A percentile compares a stretch with the other conserved stretches of the same genome.
phyloP scores from a whole-genome alignment of 176 grass and related monocot genomes.

The Melocanna baccifera region DNA sequence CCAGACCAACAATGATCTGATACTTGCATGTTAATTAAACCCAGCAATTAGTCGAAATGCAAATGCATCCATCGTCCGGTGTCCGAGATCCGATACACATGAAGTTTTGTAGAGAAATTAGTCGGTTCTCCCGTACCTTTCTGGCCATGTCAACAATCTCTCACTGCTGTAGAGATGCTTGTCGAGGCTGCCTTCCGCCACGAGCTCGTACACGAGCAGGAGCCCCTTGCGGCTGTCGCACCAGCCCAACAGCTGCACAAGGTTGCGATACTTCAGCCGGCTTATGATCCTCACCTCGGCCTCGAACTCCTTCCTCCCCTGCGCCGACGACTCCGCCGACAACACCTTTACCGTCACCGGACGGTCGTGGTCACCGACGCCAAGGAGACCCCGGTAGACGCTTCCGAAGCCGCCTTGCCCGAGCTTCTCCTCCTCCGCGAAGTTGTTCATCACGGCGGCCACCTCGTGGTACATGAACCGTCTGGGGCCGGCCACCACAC shows the following conservation, averaged over 20 bases:
- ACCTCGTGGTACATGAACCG: too few relatives aligned
- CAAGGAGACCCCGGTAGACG: too few relatives aligned
- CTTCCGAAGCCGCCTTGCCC: too few relatives aligned
- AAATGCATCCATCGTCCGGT: too few relatives aligned
- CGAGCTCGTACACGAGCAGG: conserved; percentile 9
- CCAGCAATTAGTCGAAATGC: too few relatives aligned
- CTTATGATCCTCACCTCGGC: too few relatives aligned
- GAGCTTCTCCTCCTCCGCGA: too few relatives aligned
- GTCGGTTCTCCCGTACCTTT: background rate
- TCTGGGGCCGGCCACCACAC: background rate
- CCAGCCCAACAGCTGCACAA: conserved; percentile 36
- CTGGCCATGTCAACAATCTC: background rate
- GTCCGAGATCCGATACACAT: too few relatives aligned
- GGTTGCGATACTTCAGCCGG: conserved; percentile 31
- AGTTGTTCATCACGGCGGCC: too few relatives aligned
- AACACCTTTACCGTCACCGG: background rate
- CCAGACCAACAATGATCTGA: background rate
- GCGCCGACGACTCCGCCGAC: too few relatives aligned
- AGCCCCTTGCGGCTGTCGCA: background rate
- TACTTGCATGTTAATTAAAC: background rate
- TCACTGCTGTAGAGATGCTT: background rate
- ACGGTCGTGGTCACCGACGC: background rate
- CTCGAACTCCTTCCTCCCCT: too few relatives aligned
- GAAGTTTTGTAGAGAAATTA: background rate
- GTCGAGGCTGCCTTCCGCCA: conserved; percentile 26